phyloP scores from a whole-genome alignment of 208 protist species.

The Crithidia acanthocephali region DNA sequence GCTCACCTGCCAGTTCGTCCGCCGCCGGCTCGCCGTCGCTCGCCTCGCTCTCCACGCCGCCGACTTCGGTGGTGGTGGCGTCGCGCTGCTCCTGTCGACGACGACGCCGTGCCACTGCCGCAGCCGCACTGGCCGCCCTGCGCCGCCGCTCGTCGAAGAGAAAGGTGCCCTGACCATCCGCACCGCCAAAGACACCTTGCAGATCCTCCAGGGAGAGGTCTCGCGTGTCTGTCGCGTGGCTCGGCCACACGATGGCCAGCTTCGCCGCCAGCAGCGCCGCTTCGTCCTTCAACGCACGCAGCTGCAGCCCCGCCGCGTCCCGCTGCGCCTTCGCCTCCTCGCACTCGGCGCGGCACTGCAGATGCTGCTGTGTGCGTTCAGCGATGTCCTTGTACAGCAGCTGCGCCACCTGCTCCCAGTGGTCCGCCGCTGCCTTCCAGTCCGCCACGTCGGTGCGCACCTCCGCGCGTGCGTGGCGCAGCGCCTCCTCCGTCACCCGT shows the following conservation, averaged over 20 bases:
- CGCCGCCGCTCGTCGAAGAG: slow-evolving; percentile 35
- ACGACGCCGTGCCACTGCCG: slow-evolving; percentile 5
- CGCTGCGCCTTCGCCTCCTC: slow-evolving; percentile 81
- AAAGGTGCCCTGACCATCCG: slow-evolving; percentile 32
- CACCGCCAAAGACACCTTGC: slow-evolving; percentile 54
- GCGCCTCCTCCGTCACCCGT: slow-evolving; percentile 65
- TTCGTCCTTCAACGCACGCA: slow-evolving; percentile 46
- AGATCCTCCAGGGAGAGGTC: slow-evolving; percentile 72
- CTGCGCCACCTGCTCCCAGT: slow-evolving; percentile 90
- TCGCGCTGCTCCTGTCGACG: not conserved
- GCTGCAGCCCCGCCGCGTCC: slow-evolving; percentile 53
- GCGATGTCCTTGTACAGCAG: slow-evolving; percentile 89
- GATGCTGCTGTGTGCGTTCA: slow-evolving; percentile 75
- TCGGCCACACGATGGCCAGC: slow-evolving; percentile 87
- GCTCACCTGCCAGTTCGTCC: not conserved
- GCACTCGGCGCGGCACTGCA: slow-evolving; percentile 82
- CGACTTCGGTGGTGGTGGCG: not conserved
- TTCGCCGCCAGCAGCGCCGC: slow-evolving; percentile 68
- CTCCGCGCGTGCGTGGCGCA: slow-evolving; percentile 65
- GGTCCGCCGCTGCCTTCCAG: slow-evolving; percentile 54
- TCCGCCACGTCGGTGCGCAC: slow-evolving; percentile 73
- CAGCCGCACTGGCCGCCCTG: not conserved
- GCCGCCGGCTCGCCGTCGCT: not conserved
- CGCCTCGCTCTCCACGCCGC: slow-evolving; percentile 5
- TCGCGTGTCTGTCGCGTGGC: slow-evolving; percentile 66